phyloP scores from a whole-genome alignment of 2,329 filamentous ascomycete species.

The Trichoderma sp. region DNA sequence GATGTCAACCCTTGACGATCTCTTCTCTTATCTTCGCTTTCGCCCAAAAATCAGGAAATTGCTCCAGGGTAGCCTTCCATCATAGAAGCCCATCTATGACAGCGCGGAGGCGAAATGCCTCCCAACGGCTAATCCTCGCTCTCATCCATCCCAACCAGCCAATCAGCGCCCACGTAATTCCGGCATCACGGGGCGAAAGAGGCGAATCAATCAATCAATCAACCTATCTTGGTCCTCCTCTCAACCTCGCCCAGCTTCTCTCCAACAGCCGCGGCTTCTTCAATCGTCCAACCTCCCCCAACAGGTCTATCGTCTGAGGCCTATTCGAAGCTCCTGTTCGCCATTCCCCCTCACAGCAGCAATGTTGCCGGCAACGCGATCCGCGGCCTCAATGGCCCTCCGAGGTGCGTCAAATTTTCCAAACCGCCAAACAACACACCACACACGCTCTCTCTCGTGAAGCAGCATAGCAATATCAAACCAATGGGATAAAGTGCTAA shows the following conservation, averaged over 20 bases:
- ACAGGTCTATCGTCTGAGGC: slow-evolving; percentile 22
- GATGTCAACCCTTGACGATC: background rate
- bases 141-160: slow-evolving; percentile 24
- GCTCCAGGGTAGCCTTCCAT: background rate
- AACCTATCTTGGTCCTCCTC: background rate
- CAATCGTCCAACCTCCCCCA: slow-evolving; percentile 2
- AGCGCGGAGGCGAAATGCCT: background rate
- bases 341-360: slow-evolving; percentile 25
- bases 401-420: slow-evolving; percentile 45
- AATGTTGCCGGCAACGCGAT: slow-evolving; percentile 54
- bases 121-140: slow-evolving; percentile 35
- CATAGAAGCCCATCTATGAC: background rate
- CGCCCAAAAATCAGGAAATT: background rate
- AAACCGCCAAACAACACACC: background rate
- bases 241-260: no score
- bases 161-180: slow-evolving; percentile 37
- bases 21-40: background rate
- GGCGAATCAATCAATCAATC: slow-evolving; percentile 31
- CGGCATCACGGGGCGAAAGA: slow-evolving; percentile 27
- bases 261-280: background rate
- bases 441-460: background rate
- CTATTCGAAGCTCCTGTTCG: slow-evolving; percentile 24
- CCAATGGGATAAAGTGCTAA: background rate
- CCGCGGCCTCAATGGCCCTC: slow-evolving; percentile 53
- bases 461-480: background rate